These are phyloP conservation scores for Lumnitzera racemosa DNA, from an alignment of 345 rosid species.

Conservation along the genomic window DNA sequence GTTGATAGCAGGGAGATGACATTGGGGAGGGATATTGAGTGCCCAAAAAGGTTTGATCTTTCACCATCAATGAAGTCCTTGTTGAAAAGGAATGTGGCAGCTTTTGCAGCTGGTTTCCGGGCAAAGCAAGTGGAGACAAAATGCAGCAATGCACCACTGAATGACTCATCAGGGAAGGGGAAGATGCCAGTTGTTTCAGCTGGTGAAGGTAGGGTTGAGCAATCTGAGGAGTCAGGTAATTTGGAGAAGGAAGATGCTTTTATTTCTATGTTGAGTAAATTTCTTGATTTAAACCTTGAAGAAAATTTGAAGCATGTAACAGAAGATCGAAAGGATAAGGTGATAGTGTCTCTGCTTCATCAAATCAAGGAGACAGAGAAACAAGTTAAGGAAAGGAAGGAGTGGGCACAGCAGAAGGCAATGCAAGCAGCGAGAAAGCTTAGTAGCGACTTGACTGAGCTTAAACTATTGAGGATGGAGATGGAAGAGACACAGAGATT, in stretches of 20 bases:
- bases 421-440: constrained; percentile 95
- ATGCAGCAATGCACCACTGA: constrained; percentile 21
- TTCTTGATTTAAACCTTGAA: constrained; percentile 71
- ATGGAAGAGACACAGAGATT: constrained; percentile 74
- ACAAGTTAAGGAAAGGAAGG: constrained; percentile 80
- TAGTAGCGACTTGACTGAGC: constrained; percentile 72
- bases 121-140: constrained; percentile 55
- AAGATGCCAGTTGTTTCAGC: constrained; percentile 19
- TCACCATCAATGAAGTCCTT: constrained; percentile 75
- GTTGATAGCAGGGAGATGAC: constrained; percentile 28
- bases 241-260: constrained; percentile 43
- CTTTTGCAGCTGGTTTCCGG: constrained; percentile 81
- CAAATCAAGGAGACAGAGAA: constrained; percentile 71
- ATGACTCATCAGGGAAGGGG: constrained; percentile 23
- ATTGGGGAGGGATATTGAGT: constrained; percentile 63
- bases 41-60: constrained; percentile 82
- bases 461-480: constrained; percentile 70
- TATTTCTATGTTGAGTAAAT: constrained; percentile 52
- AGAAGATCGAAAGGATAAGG: constrained; percentile 70
- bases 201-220: constrained; percentile 24
- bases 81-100: constrained; percentile 81
- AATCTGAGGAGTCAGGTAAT: constrained; percentile 35
- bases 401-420: constrained; percentile 97
- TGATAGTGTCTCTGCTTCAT: constrained; percentile 47
- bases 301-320: constrained; percentile 49